Evolutionary conservation across 495 filamentous ascomycete genomes (phyloP).

Genomic region (Penicillium diatomitis): DNA sequence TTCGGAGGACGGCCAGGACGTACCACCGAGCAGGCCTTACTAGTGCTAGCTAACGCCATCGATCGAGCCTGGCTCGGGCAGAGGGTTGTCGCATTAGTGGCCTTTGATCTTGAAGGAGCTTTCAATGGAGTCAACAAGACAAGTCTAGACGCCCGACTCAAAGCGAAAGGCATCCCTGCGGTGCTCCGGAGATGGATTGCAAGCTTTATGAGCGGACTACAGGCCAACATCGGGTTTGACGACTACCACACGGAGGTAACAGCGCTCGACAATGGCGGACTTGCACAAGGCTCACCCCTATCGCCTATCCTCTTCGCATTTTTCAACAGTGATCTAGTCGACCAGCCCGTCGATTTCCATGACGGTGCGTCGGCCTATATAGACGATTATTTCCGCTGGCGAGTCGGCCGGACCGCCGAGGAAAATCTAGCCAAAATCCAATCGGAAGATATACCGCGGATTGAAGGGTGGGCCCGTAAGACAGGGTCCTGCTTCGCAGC

Average conservation of each 20-base stretch:
- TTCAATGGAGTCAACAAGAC: constrained; percentile 21
- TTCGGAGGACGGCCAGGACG: constrained; percentile 17
- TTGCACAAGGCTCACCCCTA: constrained; percentile 20
- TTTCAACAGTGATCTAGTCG: constrained; percentile 19
- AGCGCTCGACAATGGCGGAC: not conserved
- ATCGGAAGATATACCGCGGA: constrained; percentile 9
- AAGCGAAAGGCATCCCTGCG: constrained; percentile 12
- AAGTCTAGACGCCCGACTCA: constrained; percentile 13
- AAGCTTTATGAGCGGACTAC: constrained; percentile 16
- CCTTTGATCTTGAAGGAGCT: constrained; percentile 21
- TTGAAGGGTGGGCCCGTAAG: constrained; percentile 7
- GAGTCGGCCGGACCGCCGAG: constrained; percentile 8
- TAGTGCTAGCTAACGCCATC: constrained; percentile 17
- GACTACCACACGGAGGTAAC: constrained; percentile 8
- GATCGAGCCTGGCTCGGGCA: constrained; percentile 15
- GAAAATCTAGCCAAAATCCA: constrained; percentile 13
- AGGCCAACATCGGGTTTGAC: constrained; percentile 17
- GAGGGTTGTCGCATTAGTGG: constrained; percentile 12
- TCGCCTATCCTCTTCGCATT: constrained; percentile 21
- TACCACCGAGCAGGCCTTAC: constrained; percentile 16
- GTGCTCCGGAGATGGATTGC: constrained; percentile 13
- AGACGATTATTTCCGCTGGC: constrained; percentile 18
- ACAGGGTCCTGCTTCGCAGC: constrained; percentile 12
- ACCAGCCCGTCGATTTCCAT: constrained; percentile 12
- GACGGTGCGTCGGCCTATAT: constrained; percentile 19